Conservation (phyloP, 148 eudicot species). For the Chenopodium formosanum region DNA sequence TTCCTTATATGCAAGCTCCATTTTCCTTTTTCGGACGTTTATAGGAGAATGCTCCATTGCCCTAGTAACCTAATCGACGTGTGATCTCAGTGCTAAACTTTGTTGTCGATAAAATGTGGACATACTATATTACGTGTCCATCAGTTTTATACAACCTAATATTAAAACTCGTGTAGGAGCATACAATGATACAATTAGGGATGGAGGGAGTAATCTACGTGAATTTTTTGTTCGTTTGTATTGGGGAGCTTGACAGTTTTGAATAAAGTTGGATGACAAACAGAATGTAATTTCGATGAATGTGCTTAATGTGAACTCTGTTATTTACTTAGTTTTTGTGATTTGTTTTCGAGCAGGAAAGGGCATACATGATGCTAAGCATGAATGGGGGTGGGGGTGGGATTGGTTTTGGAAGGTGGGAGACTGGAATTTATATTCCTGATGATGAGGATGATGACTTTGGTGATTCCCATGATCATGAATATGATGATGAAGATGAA, state of each 20-base stretch:
- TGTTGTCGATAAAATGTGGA: too few species aligned
- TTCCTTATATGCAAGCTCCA: too few species aligned
- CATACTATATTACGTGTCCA: too few species aligned
- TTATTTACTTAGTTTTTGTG: background rate
- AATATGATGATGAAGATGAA: constrained; percentile 33
- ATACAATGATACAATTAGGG: too few species aligned
- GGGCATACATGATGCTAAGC: constrained; percentile 95
- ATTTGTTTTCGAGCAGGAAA: constrained; percentile 58
- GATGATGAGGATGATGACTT: constrained; percentile 47
- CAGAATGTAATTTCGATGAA: background rate
- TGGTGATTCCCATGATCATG: constrained; percentile 40
- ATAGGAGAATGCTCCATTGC: too few species aligned
- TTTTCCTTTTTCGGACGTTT: too few species aligned
- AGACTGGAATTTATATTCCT: constrained; percentile 54
- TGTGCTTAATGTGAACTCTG: background rate
- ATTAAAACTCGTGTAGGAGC: too few species aligned
- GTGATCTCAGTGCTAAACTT: too few species aligned
- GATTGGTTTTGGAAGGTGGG: constrained; percentile 76
- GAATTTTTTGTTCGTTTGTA: background rate
- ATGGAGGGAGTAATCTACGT: background rate
- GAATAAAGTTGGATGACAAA: background rate
- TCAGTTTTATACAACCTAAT: too few species aligned
- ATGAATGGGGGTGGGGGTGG: constrained; percentile 61
- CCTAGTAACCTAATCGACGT: too few species aligned
- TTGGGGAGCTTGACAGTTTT: too few species aligned